A percentile compares a stretch with the other conserved stretches of the same genome.
These are phyloP conservation scores for Tylopilus sp. DNA, from an alignment of 768 basidiomycete genomes.

Conservation along the genomic window DNA sequence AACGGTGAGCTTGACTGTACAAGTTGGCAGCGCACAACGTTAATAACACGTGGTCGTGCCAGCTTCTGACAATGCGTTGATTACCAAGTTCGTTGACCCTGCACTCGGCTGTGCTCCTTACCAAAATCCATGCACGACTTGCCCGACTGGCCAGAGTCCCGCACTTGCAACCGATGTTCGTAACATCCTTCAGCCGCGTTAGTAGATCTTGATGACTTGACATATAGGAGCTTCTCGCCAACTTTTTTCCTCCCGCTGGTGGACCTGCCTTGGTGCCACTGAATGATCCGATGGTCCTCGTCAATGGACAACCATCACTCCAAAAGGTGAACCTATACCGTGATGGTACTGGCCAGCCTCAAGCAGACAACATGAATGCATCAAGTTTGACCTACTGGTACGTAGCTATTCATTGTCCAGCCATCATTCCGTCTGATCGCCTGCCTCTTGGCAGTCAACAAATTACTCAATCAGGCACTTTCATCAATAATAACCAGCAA, in stretches of 20 bases:
- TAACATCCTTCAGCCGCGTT: neutral
- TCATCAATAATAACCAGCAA: conserved; percentile 22
- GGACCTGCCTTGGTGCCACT: conserved; percentile 25
- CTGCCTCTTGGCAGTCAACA: conserved; percentile 14
- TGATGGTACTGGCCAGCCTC: conserved; percentile 25
- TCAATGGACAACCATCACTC: conserved; percentile 23
- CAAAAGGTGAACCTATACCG: conserved; percentile 28
- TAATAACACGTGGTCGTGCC: neutral
- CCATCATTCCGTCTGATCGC: neutral
- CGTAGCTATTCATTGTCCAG: neutral
- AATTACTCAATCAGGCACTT: conserved; percentile 21
- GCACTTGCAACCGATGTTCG: conserved; percentile 25
- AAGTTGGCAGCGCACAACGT: neutral
- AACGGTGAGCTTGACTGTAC: conserved; percentile 14
- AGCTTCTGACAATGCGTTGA: conserved; percentile 28
- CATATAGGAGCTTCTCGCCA: conserved; percentile 22
- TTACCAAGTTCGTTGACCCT: conserved; percentile 26
- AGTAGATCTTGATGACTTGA: neutral
- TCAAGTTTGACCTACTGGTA: conserved; percentile 23
- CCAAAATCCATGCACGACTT: conserved; percentile 27
- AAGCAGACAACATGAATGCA: conserved; percentile 22
- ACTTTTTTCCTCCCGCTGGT: conserved; percentile 23
- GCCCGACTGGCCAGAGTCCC: conserved; percentile 14
- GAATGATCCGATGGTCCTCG: conserved; percentile 26
- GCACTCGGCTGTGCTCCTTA: conserved; percentile 23